These are phyloP conservation scores for Funneliformis caledonium DNA, from an alignment of 371 early-diverging fungal genomes.

Conservation along the genomic window DNA sequence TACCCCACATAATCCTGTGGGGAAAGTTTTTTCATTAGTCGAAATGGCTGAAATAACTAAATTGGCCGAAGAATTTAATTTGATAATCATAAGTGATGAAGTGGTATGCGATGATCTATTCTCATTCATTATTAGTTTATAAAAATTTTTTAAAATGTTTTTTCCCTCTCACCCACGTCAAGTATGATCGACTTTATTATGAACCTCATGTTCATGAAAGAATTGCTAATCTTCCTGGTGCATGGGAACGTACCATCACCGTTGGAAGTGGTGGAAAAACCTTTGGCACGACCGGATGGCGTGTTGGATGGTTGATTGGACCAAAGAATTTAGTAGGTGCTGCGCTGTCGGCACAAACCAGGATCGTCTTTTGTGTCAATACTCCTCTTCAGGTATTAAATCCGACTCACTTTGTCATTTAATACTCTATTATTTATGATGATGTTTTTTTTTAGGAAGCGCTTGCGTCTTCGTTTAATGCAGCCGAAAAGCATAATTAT, in stretches of 20 bases:
- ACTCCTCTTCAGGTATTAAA: constrained; percentile 78
- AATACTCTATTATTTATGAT: not conserved
- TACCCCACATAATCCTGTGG: constrained; percentile 96
- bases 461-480: constrained; percentile 76
- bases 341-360: constrained; percentile 87
- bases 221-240: constrained; percentile 79
- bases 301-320: constrained; percentile 93
- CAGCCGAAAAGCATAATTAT: constrained; percentile 64
- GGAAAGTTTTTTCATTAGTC: constrained; percentile 80
- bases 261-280: constrained; percentile 94
- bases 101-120: constrained; percentile 59
- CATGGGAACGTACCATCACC: constrained; percentile 93
- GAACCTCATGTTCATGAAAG: constrained; percentile 70
- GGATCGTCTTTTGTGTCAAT: constrained; percentile 86
- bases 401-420: not conserved
- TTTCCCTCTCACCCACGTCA: not conserved
- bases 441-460: constrained; percentile 62
- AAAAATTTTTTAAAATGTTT: constrained; percentile 18
- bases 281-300: constrained; percentile 97
- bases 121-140: not conserved
- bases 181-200: constrained; percentile 92
- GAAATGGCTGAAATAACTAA: constrained; percentile 83
- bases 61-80: constrained; percentile 80
- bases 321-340: constrained; percentile 76
- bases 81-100: constrained; percentile 92